Percentiles rank a stretch among this genome's conserved stretches.
phyloP scores from a whole-genome alignment of 306 rosid species.

The Styphnolobium japonicum region DNA sequence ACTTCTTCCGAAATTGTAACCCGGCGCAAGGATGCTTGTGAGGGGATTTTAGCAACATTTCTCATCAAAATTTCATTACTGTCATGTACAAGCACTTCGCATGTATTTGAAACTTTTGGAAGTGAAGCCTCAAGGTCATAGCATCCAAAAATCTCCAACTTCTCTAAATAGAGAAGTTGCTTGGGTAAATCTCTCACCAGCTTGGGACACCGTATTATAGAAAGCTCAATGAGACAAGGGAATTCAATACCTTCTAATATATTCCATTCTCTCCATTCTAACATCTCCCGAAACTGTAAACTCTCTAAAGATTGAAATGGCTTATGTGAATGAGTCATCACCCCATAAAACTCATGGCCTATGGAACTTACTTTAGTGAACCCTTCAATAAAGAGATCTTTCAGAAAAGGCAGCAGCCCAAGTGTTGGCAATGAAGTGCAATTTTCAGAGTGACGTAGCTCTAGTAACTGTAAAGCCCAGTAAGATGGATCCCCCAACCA shows the following conservation, averaged over 20 bases:
- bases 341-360: constrained; percentile 18
- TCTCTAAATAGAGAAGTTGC: constrained; percentile 22
- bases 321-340: not conserved
- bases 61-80: constrained; percentile 15
- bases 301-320: constrained; percentile 20
- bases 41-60: not conserved
- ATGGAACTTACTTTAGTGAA: not conserved
- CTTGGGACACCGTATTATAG: constrained; percentile 18
- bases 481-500: constrained; percentile 20
- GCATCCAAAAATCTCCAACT: constrained; percentile 27
- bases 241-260: constrained; percentile 18
- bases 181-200: constrained; percentile 17
- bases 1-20: constrained; percentile 13
- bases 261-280: constrained; percentile 25
- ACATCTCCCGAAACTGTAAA: constrained; percentile 19
- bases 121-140: constrained; percentile 14
- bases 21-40: constrained; percentile 25
- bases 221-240: constrained; percentile 19
- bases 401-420: constrained; percentile 27
- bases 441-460: constrained; percentile 10
- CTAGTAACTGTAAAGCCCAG: not conserved
- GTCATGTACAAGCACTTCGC: constrained; percentile 17
- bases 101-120: constrained; percentile 18
- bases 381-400: constrained; percentile 24
- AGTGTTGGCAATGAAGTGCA: constrained; percentile 20